Conservation (phyloP, 164 flowering plant species). For the Dillenia turbinata region DNA sequence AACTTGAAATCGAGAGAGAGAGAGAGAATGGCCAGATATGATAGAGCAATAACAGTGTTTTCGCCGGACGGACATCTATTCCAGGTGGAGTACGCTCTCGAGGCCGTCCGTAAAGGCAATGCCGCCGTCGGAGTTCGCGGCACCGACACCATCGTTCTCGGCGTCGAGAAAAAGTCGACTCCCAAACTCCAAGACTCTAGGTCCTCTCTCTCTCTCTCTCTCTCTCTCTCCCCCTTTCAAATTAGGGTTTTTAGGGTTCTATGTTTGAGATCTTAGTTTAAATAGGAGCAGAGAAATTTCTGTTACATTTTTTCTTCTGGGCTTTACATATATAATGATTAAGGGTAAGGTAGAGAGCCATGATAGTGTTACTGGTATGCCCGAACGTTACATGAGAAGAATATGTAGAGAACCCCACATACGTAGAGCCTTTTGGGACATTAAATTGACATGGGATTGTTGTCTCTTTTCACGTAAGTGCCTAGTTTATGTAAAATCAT, state of each 20-base stretch:
- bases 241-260: neutral
- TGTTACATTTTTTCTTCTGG: too few species aligned
- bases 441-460: too few species aligned
- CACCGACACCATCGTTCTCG: constrained; percentile 82
- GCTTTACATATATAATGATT: too few species aligned
- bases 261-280: too few species aligned
- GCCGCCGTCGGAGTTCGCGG: constrained; percentile 99
- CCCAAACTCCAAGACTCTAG: constrained; percentile 92
- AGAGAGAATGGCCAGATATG: constrained; percentile 63
- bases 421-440: too few species aligned
- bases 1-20: neutral
- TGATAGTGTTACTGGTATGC: too few species aligned
- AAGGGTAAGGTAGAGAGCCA: too few species aligned
- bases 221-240: constrained; percentile 2
- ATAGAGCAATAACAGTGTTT: constrained; percentile 97
- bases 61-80: constrained; percentile 98
- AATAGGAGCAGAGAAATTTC: too few species aligned
- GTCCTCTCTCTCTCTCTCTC: constrained; percentile 23
- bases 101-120: constrained; percentile 97
- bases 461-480: too few species aligned
- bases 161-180: constrained; percentile 94
- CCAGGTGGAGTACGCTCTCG: constrained; percentile 97
- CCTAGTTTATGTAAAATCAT: too few species aligned
- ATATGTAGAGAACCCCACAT: too few species aligned
- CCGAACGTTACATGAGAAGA: too few species aligned